Evolutionary conservation across 306 rosid genomes (phyloP), one percentile per base, ranked within the genome.

Genomic region (Sophora flavescens): DNA sequence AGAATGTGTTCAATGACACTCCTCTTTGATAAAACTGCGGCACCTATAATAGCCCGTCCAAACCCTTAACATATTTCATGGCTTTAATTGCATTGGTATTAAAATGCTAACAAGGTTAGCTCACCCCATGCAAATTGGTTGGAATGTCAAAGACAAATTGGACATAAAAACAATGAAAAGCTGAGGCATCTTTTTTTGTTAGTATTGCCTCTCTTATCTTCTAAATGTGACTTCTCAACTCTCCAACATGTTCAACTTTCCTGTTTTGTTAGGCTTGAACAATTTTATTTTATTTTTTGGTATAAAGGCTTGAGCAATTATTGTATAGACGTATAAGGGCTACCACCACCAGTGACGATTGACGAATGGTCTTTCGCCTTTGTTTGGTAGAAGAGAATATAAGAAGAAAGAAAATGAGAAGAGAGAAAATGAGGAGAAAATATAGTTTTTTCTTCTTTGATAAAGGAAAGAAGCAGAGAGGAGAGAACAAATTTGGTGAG

Each of bases 111-210:
- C 47, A 63, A 62, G 4, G 28, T 45, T 52, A 53, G 68, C 72
- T 45, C 8, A 50, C 48, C 69, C 51, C 63, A 48, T 35, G 73
- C 53, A 74, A 71, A 75, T 70, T 42, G 70, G 75, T 66, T 75
- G 71, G 78, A 80, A 83, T 80, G 74, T 83, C 78, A 75, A 73
- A 80, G 65, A 75, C 70, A 79, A 79, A 63, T 26, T 54, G 76
- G 51, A 66, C 76, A 75, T 36, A 74, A 63, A 47, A 74, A 68
- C 80, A 68, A 57, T 11, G 51, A 13, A 28, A 26, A 1, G 12
- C 63, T 68, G 77, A 80, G 77, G 36, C 69, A 32, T 22, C 33
- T 59, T 52, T 28, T 28, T 47, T 63, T 48, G 16, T 52, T 36
- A 22, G 1, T 22, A 22, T 22, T 22, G 22, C 22, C 22, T 22